Conservation (phyloP, 495 filamentous ascomycete species). For the Trypethelium eluteriae region DNA sequence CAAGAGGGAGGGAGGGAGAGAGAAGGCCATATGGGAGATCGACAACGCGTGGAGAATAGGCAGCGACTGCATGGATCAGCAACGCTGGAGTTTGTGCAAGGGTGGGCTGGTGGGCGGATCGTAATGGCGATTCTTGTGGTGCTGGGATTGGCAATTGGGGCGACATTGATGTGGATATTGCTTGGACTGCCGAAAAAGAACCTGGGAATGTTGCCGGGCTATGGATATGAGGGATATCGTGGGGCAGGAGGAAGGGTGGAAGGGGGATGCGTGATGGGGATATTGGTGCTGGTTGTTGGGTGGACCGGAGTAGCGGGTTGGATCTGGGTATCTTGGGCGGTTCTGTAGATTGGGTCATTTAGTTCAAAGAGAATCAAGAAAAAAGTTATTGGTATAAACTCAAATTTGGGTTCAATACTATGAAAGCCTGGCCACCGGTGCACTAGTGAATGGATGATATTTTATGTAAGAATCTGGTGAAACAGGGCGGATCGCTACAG, state of each 20-base stretch:
- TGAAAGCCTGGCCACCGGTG: background rate
- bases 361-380: background rate
- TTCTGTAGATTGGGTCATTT: slow-evolving; percentile 17
- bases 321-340: slow-evolving; percentile 27
- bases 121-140: slow-evolving; percentile 17
- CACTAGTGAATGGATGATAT: background rate
- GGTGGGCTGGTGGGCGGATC: slow-evolving; percentile 24
- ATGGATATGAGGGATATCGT: slow-evolving; percentile 17
- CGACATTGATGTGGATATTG: slow-evolving; percentile 26
- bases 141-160: slow-evolving; percentile 16
- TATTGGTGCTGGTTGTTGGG: slow-evolving; percentile 23
- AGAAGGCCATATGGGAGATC: background rate
- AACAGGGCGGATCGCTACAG: background rate
- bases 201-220: background rate
- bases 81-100: slow-evolving; percentile 27
- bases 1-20: background rate
- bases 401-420: too few species aligned
- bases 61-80: slow-evolving; percentile 17
- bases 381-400: background rate
- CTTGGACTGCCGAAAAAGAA: slow-evolving; percentile 17
- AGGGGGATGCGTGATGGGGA: slow-evolving; percentile 21
- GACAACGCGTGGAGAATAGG: background rate
- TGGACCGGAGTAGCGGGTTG: slow-evolving; percentile 21
- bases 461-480: background rate
- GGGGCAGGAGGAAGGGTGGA: slow-evolving; percentile 25